These are phyloP conservation scores for Neurospora sp. DNA, from an alignment of 495 filamentous ascomycete species.

Conservation along the genomic window DNA sequence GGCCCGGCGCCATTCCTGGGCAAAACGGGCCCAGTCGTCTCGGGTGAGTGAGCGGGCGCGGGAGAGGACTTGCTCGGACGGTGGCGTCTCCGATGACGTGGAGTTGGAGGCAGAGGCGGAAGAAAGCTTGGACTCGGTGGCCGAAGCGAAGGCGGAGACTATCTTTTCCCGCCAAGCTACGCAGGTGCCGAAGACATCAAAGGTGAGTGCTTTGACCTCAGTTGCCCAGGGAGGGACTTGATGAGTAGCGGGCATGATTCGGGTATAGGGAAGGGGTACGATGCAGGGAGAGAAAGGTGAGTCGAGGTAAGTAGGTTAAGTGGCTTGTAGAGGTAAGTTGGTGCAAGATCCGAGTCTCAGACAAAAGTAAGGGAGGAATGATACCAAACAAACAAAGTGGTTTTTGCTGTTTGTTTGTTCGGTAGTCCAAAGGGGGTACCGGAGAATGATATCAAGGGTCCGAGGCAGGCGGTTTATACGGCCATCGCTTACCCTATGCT, in stretches of 20 bases:
- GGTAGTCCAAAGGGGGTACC: background rate
- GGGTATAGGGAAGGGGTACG: background rate
- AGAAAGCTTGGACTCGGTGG: conserved; percentile 31
- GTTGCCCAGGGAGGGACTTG: background rate
- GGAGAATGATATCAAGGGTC: background rate
- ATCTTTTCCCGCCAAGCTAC: conserved; percentile 63
- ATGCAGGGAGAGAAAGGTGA: background rate
- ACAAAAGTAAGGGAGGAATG: background rate
- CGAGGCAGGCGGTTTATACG: background rate
- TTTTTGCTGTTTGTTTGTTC: background rate
- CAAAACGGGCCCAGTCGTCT: conserved; percentile 50
- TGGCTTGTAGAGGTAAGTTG: background rate
- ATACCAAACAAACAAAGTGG: background rate
- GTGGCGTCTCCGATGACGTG: conserved; percentile 13
- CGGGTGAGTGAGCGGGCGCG: conserved; percentile 40
- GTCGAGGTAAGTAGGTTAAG: background rate
- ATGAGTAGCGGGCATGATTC: background rate
- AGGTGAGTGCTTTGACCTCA: conserved; percentile 37
- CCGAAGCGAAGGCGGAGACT: conserved; percentile 40
- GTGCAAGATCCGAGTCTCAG: background rate
- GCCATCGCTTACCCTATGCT: background rate
- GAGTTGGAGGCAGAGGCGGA: conserved; percentile 33
- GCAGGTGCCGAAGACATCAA: conserved; percentile 65
- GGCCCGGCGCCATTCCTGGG: conserved; percentile 55
- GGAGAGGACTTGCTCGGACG: conserved; percentile 1